Evolutionary conservation across 176 grass and related monocot species (phyloP), one percentile per base, ranked within the genome.

Genomic region (Oropetium thomaeum): DNA sequence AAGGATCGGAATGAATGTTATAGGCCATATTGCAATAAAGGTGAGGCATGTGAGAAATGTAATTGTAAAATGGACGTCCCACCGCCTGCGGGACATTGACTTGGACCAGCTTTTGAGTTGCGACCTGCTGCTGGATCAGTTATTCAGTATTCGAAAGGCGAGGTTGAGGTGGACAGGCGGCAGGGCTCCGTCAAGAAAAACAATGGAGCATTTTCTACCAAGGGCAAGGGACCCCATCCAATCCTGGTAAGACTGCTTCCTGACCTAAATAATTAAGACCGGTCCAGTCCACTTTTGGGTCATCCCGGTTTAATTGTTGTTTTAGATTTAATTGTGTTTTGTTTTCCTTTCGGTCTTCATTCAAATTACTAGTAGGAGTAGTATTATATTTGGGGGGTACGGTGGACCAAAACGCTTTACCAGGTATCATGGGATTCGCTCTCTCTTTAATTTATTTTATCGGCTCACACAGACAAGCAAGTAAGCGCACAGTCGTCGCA

Each of bases 11-110:
- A 27, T 5, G 31, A 35, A 43, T 25, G 11, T 16, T 37, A 17
- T 51, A 39, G 7, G 71, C 22, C 39, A 48, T 59, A 9, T 59
- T 82, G 38, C 51, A 38, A 53, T 28, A 61, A 41, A 69, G 31
- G 53, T 83, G 77, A 77, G 65, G 55, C 81, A 62, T 77, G 81
- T 83, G 73, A 32, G n/a, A 70, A 62, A 20, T 31, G 77, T 70
- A 69, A 62, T 70, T 70, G 65, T 62, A 70, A 77, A 77, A 77
- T 83, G 81, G 81, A 77, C 63, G 39, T 49, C 52, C 49, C 51
- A 67, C 28, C 42, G 53, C 9, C 52, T 26, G 52, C 52, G n/a
- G n/a, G n/a, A n/a, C n/a, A 39, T 76, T 83, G 72, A 70, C 72
- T 69, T 76, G 52, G 72, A 70, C 64, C 32, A 35, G 73, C 20